phyloP scores from a whole-genome alignment of 176 grass and related monocot species.

The Themeda triandra region DNA sequence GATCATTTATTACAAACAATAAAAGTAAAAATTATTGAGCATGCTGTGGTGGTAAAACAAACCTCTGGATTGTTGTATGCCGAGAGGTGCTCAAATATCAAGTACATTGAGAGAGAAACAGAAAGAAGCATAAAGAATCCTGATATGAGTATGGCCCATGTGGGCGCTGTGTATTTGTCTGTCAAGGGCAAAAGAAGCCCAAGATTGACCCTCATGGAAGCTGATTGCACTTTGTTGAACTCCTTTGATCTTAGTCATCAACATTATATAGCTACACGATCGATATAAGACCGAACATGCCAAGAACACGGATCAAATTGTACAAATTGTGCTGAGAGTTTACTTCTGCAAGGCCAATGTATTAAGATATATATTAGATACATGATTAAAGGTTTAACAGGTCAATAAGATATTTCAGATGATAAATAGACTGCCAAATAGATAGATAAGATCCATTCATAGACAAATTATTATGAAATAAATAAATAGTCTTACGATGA shows the following conservation, averaged over 20 bases:
- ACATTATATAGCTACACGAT: conserved; percentile 32
- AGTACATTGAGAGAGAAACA: conserved; percentile 56
- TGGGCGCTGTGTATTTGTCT: conserved; percentile 44
- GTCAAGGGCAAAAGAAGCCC: conserved; percentile 26
- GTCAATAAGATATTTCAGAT: neutral
- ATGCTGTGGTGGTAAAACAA: conserved; percentile 8
- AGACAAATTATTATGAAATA: neutral
- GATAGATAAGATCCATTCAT: neutral
- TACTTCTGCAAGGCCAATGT: conserved; percentile 17
- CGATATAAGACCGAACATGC: conserved; percentile 1
- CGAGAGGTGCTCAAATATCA: conserved; percentile 70
- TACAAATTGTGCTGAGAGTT: neutral
- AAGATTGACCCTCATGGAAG: conserved; percentile 41
- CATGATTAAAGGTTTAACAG: neutral
- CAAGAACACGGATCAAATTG: neutral
- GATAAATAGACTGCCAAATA: neutral
- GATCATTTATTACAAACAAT: neutral
- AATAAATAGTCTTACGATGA: neutral
- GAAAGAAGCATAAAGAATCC: conserved; percentile 60
- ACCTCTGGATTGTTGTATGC: conserved; percentile 91
- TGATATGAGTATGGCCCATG: conserved; percentile 57
- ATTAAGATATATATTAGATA: neutral
- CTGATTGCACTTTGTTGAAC: conserved; percentile 5
- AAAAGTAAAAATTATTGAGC: neutral
- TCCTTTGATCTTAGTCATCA: conserved; percentile 21